Evolutionary conservation across 495 filamentous ascomycete species (phyloP), one percentile per base, ranked within the genome.

Genomic region (Penicillium coffeae): DNA sequence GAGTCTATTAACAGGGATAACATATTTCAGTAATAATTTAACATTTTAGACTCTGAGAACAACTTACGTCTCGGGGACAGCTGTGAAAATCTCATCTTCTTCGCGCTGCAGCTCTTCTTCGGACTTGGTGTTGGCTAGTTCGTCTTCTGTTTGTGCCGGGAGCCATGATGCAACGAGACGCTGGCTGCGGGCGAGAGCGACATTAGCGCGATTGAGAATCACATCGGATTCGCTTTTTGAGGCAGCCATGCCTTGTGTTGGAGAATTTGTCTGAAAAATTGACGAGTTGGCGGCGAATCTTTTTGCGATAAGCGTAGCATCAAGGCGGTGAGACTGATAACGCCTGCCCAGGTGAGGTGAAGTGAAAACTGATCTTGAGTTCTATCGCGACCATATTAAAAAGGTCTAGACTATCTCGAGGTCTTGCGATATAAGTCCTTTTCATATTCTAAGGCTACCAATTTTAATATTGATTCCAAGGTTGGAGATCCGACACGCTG

Each of bases 81-180:
- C 65, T 4, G 65, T 71, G 42, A 79, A 78, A 16, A 77, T 72
- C 53, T 77, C 74, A 60, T 74, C 68, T 51, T 79, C 73, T 42
- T 76, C 72, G 25, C 57, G 59, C 43, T 76, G 71, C 3, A 71
- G 43, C 45, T 74, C 71, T 20, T 69, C 69, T 30, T 71, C 68
- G 14, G 69, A 57, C 54, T 75, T 73, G 22, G 48, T 63, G 44
- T 71, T 70, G 21, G 64, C 59, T 35, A 66, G 52, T 48, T 78
- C 76, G 19, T 71, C 70, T 6, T 64, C 48, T 8, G 74, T 69
- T 47, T 66, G 60, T 13, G 63, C 54, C 8, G 80, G 80, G 16
- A 77, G 67, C 75, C 75, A 79, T 45, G 75, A 77, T 47, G 73
- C 63, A 44, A 79, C 70, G 43, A 79, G 67, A 10, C 75, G 70